Base-by-base conservation (phyloP, 1,139 yeast genomes). In the Debaryomycetaceae sp. region DNA sequence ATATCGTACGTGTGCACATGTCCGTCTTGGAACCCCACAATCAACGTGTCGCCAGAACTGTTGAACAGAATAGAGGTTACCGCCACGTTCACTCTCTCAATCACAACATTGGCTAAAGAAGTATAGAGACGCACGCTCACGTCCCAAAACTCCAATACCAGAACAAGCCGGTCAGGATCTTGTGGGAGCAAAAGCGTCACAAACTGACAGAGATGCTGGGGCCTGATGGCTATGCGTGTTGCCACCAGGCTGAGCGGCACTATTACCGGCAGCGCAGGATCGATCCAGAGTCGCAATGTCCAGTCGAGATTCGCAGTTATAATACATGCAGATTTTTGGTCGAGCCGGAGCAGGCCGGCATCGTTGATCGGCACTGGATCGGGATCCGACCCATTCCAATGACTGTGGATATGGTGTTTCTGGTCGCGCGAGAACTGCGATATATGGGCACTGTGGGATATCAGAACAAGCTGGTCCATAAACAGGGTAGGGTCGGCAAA, bases 121-220 rank as follows among this genome's bases (percentile, higher is more conserved):
- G 50, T 47, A 32, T 65, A 64, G 3, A 58, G 30, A 33, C 53
- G 59, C 11, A 38, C 43, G 5, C 48, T 43, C 23, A 77, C 46
- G 41, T 76, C 74, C 80, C 80, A 76, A 15, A 72, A 49, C 32
- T 72, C 71, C n/a, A 75, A 41, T 11, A 51, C 40, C 1, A 73
- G 37, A 20, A 18, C 34, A 15, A 19, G 33, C 30, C 16, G 29
- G 27, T 12, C 33, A 11, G 44, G 30, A 13, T 58, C 49, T 15
- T 41, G 39, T 28, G 41, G 33, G 3, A 68, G 58, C 4, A 73
- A 75, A 15, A 67, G 62, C 2, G 67, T 50, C 1, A 69, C 68
- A 40, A 75, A 70, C 28, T 73, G 67, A 7, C 55, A 50, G 1
- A 58, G 53, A 10, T 45, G 37, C 8, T 44, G 40, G 0, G 77